Conservation (phyloP, 2,329 filamentous ascomycete genomes). For the Alternaria novae-zelandiae region DNA sequence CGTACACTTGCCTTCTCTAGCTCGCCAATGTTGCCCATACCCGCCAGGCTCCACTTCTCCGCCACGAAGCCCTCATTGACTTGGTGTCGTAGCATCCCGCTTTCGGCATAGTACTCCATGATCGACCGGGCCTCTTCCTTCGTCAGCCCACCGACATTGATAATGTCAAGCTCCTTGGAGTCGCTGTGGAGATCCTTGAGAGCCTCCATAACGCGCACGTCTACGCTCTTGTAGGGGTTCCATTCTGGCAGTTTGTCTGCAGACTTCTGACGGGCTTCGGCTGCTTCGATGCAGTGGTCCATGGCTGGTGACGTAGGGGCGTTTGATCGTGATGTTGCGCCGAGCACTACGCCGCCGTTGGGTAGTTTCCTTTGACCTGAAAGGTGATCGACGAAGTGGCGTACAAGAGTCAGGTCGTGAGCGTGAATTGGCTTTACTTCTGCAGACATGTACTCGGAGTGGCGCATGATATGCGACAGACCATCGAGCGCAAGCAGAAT, state of each 20-base stretch:
- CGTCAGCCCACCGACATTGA: slow-evolving; percentile 70
- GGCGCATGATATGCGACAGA: slow-evolving; percentile 79
- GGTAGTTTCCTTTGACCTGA: slow-evolving; percentile 54
- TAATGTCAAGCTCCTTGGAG: slow-evolving; percentile 50
- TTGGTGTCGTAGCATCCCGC: slow-evolving; percentile 74
- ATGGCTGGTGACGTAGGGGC: slow-evolving; percentile 68
- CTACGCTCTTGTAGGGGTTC: slow-evolving; percentile 60
- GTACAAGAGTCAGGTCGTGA: slow-evolving; percentile 79
- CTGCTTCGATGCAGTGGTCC: slow-evolving; percentile 67
- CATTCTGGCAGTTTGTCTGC: slow-evolving; percentile 48
- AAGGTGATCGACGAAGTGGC: slow-evolving; percentile 76
- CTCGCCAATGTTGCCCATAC: slow-evolving; percentile 83
- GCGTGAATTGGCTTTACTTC: slow-evolving; percentile 79
- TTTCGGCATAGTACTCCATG: slow-evolving; percentile 93
- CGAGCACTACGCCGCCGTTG: slow-evolving; percentile 82
- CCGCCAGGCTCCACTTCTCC: slow-evolving; percentile 84
- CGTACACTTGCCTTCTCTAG: slow-evolving; percentile 71
- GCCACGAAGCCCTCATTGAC: slow-evolving; percentile 74
- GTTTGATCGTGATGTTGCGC: slow-evolving; percentile 76
- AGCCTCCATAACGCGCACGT: slow-evolving; percentile 59
- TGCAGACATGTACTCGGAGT: slow-evolving; percentile 75
- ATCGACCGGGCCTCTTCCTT: slow-evolving; percentile 77
- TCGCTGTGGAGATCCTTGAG: slow-evolving; percentile 48
- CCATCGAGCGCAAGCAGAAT: slow-evolving; percentile 81
- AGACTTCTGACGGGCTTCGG: slow-evolving; percentile 52